These are phyloP conservation scores for Saccharomycopsis fodiens DNA, from an alignment of 805 yeast species.

Conservation along the genomic window DNA sequence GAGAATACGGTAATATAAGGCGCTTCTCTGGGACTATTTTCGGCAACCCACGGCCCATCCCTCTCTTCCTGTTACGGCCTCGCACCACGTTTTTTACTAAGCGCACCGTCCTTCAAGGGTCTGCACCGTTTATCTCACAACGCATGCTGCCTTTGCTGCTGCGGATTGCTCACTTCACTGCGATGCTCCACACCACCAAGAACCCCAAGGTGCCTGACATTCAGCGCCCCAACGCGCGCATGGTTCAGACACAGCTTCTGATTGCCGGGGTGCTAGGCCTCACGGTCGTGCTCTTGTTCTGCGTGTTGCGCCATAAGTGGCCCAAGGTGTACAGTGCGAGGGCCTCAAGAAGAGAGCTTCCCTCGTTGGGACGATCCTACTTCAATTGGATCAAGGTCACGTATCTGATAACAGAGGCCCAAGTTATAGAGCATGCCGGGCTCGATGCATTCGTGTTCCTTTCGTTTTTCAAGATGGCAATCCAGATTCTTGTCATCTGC, in stretches of 20 bases:
- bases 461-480: conserved; percentile 85
- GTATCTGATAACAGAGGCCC: conserved; percentile 58
- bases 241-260: conserved; percentile 69
- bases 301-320: conserved; percentile 61
- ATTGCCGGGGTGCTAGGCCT: conserved; percentile 65
- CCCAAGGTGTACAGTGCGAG: conserved; percentile 85
- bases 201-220: conserved; percentile 18
- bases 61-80: too few species aligned
- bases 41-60: too few species aligned
- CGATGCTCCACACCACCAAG: neutral
- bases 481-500: conserved; percentile 56
- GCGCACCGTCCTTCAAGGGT: too few species aligned
- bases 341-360: conserved; percentile 41
- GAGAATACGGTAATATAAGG: too few species aligned
- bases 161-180: too few species aligned
- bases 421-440: conserved; percentile 84
- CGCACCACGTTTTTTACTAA: too few species aligned
- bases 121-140: too few species aligned
- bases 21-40: too few species aligned
- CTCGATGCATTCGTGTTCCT: conserved; percentile 89
- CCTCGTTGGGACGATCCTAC: conserved; percentile 42
- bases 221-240: conserved; percentile 32
- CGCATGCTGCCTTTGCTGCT: too few species aligned
- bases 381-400: conserved; percentile 80
- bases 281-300: conserved; percentile 60